phyloP scores from a whole-genome alignment of 495 filamentous ascomycete species.

The Penicillium subrubescens region DNA sequence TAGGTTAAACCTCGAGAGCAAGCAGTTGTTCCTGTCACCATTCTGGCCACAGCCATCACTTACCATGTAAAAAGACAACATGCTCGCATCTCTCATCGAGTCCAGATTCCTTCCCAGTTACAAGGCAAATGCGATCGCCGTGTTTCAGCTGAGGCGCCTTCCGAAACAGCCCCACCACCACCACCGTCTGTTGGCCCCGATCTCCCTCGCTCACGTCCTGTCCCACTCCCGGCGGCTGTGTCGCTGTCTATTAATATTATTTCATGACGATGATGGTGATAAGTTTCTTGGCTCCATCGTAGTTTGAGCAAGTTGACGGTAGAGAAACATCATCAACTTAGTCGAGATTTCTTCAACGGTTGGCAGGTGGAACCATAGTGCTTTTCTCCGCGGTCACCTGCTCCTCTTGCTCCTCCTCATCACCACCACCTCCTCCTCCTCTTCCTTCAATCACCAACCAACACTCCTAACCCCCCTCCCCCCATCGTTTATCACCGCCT shows the following conservation, averaged over 20 bases:
- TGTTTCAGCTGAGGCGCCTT: constrained; percentile 37
- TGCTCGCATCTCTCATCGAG: neutral
- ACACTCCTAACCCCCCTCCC: constrained; percentile 11
- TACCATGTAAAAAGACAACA: neutral
- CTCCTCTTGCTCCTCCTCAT: constrained; percentile 6
- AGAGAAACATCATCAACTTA: neutral
- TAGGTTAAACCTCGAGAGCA: neutral
- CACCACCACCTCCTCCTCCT: constrained; percentile 1
- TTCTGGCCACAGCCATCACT: neutral
- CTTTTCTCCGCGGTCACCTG: constrained; percentile 29
- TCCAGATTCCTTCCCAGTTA: neutral
- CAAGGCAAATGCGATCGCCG: constrained; percentile 1
- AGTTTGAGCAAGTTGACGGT: neutral
- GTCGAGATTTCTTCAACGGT: constrained; percentile 1
- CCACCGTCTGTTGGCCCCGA: constrained; percentile 26
- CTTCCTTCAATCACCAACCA: constrained; percentile 10
- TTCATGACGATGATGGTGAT: constrained; percentile 14
- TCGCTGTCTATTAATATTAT: constrained; percentile 38
- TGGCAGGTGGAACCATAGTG: constrained; percentile 14
- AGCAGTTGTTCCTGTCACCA: neutral
- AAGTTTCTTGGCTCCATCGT: neutral
- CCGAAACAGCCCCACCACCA: constrained; percentile 35
- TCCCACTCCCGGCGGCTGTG: constrained; percentile 28
- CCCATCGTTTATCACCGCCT: constrained; percentile 6
- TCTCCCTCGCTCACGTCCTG: constrained; percentile 12